Conservation (phyloP, 192 early-diverging fungal genomes). For the Dissophora globulifera region DNA sequence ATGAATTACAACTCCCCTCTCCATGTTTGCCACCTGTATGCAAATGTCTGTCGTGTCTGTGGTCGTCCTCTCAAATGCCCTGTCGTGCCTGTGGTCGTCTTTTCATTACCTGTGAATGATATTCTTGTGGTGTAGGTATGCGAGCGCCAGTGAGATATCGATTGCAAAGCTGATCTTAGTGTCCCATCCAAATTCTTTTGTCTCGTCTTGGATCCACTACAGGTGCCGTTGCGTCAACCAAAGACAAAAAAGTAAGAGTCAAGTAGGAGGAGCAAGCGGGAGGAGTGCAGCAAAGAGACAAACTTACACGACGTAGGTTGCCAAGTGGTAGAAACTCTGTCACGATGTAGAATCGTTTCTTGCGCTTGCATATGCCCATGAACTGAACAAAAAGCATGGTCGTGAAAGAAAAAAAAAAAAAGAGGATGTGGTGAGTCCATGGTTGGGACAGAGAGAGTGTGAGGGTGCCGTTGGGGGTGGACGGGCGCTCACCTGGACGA, state of each 20-base stretch:
- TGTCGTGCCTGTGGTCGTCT: no score
- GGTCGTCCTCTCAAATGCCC: no score
- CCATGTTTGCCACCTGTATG: neutral
- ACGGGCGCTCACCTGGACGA: conserved; percentile 41
- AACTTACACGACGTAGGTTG: conserved; percentile 32
- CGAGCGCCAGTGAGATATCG: conserved; percentile 44
- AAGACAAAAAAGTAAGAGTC: neutral
- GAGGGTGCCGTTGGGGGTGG: no score
- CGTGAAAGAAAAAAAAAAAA: neutral
- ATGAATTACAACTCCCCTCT: no score
- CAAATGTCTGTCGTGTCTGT: no score
- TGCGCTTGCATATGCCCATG: conserved; percentile 52
- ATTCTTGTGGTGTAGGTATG: conserved; percentile 51
- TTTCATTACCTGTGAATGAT: conserved; percentile 54
- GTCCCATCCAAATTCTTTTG: conserved; percentile 53
- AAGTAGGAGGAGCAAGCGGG: neutral
- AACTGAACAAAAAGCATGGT: conserved; percentile 26
- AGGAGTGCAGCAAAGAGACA: neutral
- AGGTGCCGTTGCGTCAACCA: neutral
- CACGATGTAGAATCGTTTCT: conserved; percentile 46
- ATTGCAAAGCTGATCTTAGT: conserved; percentile 52
- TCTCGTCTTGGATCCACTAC: conserved; percentile 52
- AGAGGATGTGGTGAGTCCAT: neutral
- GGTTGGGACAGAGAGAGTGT: neutral
- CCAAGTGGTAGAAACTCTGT: conserved; percentile 49